These are phyloP conservation scores for Barnettozyma populi DNA, from an alignment of 805 yeast genomes.

Conservation along the genomic window DNA sequence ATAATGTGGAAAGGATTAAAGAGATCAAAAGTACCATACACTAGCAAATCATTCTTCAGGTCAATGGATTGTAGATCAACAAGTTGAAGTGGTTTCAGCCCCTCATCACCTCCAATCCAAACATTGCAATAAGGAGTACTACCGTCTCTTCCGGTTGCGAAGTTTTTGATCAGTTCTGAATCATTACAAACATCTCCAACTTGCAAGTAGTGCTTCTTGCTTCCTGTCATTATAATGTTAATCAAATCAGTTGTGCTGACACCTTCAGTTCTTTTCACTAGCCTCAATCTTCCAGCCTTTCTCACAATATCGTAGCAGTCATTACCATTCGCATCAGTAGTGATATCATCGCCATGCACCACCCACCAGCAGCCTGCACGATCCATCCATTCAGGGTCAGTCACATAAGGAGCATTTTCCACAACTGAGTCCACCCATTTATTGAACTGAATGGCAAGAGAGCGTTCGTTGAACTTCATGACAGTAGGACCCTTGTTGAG, in stretches of 20 bases:
- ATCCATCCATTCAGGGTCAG: slow-evolving; percentile 72
- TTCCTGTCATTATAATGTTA: slow-evolving; percentile 62
- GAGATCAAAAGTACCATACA: slow-evolving; percentile 85
- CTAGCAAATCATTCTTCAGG: slow-evolving; percentile 27
- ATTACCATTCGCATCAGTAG: slow-evolving; percentile 92
- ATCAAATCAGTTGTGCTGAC: slow-evolving; percentile 94
- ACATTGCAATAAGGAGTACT: slow-evolving; percentile 45
- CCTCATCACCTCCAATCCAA: slow-evolving; percentile 39
- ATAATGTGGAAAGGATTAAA: slow-evolving; percentile 92
- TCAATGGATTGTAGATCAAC: slow-evolving; percentile 6
- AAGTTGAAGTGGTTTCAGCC: slow-evolving; percentile 18
- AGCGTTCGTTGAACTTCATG: slow-evolving; percentile 75
- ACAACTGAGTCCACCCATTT: slow-evolving; percentile 79
- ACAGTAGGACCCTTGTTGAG: slow-evolving; percentile 91
- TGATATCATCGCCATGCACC: slow-evolving; percentile 98
- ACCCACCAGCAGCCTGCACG: slow-evolving; percentile 74
- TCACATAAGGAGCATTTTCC: slow-evolving; percentile 86
- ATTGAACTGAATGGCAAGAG: slow-evolving; percentile 82
- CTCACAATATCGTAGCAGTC: slow-evolving; percentile 87
- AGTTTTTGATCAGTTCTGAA: slow-evolving; percentile 26
- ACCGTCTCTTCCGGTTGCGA: slow-evolving; percentile 65
- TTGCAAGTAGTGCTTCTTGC: slow-evolving; percentile 13
- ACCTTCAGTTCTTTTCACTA: slow-evolving; percentile 91
- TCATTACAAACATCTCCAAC: slow-evolving; percentile 5
- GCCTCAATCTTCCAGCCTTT: slow-evolving; percentile 76